Evolutionary conservation across 495 filamentous ascomycete genomes (phyloP).

Genomic region (Thozetella sp.): DNA sequence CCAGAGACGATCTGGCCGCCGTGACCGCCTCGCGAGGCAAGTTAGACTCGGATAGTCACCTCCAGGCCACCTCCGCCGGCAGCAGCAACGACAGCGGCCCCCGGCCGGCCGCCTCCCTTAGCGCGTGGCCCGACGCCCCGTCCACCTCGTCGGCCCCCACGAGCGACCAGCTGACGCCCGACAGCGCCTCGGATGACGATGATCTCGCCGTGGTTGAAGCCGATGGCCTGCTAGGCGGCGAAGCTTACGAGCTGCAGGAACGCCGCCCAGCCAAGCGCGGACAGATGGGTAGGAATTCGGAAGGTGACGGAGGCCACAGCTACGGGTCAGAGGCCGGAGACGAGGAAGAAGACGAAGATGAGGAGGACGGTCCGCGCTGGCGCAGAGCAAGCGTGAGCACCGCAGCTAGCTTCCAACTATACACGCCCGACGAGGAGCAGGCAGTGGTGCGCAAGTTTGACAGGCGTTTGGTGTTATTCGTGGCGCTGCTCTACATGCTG

Average conservation of each 20-base stretch:
- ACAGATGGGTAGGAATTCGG: not conserved
- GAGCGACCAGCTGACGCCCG: constrained; percentile 17
- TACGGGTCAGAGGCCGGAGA: constrained; percentile 1
- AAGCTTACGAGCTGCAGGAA: not conserved
- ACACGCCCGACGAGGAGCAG: constrained; percentile 75
- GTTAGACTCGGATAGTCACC: not conserved
- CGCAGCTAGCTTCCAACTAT: constrained; percentile 58
- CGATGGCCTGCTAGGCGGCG: not conserved
- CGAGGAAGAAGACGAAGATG: constrained; percentile 3
- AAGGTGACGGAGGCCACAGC: not conserved
- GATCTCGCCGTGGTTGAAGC: constrained; percentile 13
- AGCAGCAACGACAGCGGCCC: not conserved
- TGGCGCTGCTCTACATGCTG: constrained; percentile 81
- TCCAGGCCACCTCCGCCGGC: not conserved
- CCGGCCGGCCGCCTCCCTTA: no score
- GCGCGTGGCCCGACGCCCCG: not conserved
- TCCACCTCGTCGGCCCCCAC: constrained; percentile 12
- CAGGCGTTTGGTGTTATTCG: constrained; percentile 72
- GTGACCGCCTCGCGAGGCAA: not conserved
- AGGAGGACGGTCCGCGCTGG: not conserved
- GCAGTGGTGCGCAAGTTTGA: constrained; percentile 76
- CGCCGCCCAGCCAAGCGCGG: not conserved
- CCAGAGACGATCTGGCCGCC: not conserved
- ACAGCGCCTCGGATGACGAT: constrained; percentile 14
- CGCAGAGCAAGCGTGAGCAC: constrained; percentile 20